Evolutionary conservation across 805 yeast species (phyloP).

Genomic region (Kodamaea kaohsiungensis): DNA sequence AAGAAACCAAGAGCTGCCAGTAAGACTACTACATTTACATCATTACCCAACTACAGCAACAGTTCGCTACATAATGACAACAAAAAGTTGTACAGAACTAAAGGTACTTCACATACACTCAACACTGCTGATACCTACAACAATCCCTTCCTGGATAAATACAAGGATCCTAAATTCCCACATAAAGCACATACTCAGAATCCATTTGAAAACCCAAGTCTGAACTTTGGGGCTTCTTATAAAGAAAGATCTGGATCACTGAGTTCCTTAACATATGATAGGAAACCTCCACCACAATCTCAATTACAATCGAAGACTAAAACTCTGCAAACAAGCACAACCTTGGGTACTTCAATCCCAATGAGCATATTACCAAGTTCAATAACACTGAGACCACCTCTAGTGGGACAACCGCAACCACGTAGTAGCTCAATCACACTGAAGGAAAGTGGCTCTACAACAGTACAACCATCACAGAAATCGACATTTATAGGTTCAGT

Average conservation of each 20-base stretch:
- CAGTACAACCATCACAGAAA: neutral
- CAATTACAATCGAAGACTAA: neutral
- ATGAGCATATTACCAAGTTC: neutral
- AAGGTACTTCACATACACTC: neutral
- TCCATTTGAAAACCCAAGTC: neutral
- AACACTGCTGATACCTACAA: neutral
- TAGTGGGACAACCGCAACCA: neutral
- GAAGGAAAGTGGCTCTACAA: neutral
- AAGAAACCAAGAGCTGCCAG: neutral
- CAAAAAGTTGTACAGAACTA: conserved; percentile 1
- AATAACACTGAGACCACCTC: neutral
- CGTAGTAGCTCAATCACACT: neutral
- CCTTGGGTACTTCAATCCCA: neutral
- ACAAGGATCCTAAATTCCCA: neutral
- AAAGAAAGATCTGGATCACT: conserved; percentile 7
- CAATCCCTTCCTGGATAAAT: conserved; percentile 6
- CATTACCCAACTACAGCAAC: neutral
- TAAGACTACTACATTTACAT: neutral
- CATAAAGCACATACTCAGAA: neutral
- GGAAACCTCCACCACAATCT: neutral
- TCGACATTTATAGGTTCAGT: neutral
- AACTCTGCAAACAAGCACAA: neutral
- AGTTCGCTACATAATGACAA: conserved; percentile 5
- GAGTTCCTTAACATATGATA: conserved; percentile 7
- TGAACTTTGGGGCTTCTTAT: neutral